Evolutionary conservation across 768 basidiomycete species (phyloP), one percentile per base, ranked within the genome.

Genomic region (Mycena rebaudengoi): DNA sequence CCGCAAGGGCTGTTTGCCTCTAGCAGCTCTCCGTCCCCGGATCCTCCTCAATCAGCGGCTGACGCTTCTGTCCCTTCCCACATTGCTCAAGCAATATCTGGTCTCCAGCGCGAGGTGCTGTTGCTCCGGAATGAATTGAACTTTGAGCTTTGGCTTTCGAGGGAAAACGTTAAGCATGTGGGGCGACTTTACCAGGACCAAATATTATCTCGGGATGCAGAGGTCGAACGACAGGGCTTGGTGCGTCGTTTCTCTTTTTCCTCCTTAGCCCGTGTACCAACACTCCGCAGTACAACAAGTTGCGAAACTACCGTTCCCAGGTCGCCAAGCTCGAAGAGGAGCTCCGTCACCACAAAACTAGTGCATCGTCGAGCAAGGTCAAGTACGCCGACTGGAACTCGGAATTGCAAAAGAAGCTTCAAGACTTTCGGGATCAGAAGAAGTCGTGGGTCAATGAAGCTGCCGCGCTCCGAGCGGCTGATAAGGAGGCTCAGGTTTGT

Each of bases 301-400:
- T 95, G 54, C 89, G 90, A 55, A 91, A 91, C 65, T 92, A 92
- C 73, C 88, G 89, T 51, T 76, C 83, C 2, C 86, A 90, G 71
- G 90, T 94, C 25, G 82, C 84, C 16, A 80, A 79, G 21, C 82
- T 95, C 10, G 88, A 92, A 65, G 82, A 78, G 33, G 89, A 94
- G 63, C 80, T 96, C 30, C 87, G 83, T 45, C 88, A 90, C 44
- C 88, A 94, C 64, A 91, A 89, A 62, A 82, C 84, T 33, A 90
- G 92, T 67, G 89, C 92, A 1, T 84, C 87, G 2, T 85, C 85
- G 14, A 86, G 89, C 3, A 93, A 93, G 72, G 85, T 88, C 63
- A 91, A 91, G 69, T 94, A 92, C 70, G 85, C 87, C 3, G 92
- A 94, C 60, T 96, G 93, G 91, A 94, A 94, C 67, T 83, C 80